Percentiles rank a stretch among this genome's conserved stretches.
phyloP scores from a whole-genome alignment of 495 filamentous ascomycete genomes.

The Neurospora cerealis region DNA sequence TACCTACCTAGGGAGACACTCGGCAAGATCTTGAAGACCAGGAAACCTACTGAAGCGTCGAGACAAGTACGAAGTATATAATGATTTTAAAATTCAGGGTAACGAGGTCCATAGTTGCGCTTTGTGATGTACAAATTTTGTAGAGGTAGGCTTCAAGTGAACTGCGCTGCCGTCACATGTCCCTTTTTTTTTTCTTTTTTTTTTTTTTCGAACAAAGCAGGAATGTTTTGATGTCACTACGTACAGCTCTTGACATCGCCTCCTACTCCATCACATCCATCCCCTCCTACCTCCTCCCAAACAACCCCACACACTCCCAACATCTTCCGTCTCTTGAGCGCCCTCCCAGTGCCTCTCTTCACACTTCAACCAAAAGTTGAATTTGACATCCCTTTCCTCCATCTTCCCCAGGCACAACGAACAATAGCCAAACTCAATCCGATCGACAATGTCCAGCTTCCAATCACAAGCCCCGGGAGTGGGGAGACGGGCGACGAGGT shows the following conservation, averaged over 20 bases:
- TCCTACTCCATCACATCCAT: neutral
- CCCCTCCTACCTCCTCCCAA: neutral
- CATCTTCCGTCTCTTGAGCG: neutral
- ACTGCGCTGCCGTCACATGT: too few relatives aligned
- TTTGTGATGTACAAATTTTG: neutral
- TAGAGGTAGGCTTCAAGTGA: too few relatives aligned
- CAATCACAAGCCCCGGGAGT: neutral
- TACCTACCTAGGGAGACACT: too few relatives aligned
- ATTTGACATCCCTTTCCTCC: neutral
- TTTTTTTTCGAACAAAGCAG: too few relatives aligned
- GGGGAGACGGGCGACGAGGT: neutral
- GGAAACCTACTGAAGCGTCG: neutral
- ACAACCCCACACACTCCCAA: neutral
- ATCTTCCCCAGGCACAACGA: neutral
- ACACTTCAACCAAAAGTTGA: neutral
- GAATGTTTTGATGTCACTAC: too few relatives aligned
- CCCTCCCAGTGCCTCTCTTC: neutral
- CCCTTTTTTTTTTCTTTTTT: too few relatives aligned
- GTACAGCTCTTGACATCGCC: too few relatives aligned
- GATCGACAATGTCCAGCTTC: neutral
- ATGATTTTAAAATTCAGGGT: neutral
- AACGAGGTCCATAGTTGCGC: neutral
- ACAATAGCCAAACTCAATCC: neutral
- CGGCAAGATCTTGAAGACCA: neutral
- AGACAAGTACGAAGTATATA: neutral